A percentile compares a stretch with the other conserved stretches of the same genome.
Evolutionary conservation across 306 rosid genomes (phyloP).

Genomic region (Ammopiptanthus mongolicus): DNA sequence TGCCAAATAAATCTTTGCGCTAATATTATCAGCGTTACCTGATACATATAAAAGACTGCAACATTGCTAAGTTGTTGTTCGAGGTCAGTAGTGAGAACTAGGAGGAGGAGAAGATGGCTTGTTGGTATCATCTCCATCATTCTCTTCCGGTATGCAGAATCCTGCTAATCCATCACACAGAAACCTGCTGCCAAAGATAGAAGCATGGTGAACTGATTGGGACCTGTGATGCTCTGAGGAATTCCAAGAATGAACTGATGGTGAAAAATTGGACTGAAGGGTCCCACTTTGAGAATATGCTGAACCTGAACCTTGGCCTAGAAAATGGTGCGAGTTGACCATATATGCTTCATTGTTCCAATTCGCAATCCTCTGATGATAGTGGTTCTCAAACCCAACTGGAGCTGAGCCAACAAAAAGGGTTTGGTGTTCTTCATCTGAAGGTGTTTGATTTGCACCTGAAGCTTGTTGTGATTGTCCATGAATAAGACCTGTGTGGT

Average conservation of each 20-base stretch:
- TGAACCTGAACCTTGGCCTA: conserved; percentile 40
- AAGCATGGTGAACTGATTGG: conserved; percentile 33
- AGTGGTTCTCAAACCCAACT: conserved; percentile 38
- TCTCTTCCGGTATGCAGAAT: conserved; percentile 48
- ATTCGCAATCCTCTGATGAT: conserved; percentile 42
- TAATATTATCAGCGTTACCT: neutral
- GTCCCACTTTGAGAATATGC: conserved; percentile 51
- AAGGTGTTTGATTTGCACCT: conserved; percentile 22
- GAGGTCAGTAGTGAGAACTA: conserved; percentile 42
- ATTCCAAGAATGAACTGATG: conserved; percentile 44
- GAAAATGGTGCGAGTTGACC: conserved; percentile 33
- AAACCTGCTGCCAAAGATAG: conserved; percentile 52
- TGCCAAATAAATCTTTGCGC: neutral
- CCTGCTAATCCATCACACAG: conserved; percentile 35
- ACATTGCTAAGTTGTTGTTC: neutral
- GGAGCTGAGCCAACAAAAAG: conserved; percentile 29
- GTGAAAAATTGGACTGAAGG: conserved; percentile 67
- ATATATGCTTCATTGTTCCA: conserved; percentile 42
- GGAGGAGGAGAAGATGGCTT: conserved; percentile 50
- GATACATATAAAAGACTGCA: neutral
- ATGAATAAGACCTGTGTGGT: conserved; percentile 30
- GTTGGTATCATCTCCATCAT: conserved; percentile 37
- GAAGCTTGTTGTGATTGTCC: conserved; percentile 28
- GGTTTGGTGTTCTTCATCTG: conserved; percentile 32
- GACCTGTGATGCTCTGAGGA: conserved; percentile 39